phyloP scores from a whole-genome alignment of 805 yeast genomes.

The Pichia membranifaciens region DNA sequence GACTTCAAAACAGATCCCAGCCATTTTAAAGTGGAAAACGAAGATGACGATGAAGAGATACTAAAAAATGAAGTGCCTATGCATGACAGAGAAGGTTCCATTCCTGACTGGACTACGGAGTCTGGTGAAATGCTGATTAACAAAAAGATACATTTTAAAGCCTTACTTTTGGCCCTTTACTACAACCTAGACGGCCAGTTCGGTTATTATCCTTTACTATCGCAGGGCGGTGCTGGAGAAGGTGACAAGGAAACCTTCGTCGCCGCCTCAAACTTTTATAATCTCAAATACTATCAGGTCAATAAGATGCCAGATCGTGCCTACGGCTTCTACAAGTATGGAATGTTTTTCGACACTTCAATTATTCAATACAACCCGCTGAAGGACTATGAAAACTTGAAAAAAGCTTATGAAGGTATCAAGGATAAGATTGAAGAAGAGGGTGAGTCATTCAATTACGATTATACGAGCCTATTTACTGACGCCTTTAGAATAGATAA shows the following conservation, averaged over 20 bases:
- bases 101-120: constrained; percentile 58
- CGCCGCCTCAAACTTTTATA: constrained; percentile 52
- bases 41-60: constrained; percentile 17
- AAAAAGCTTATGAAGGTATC: constrained; percentile 3
- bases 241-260: constrained; percentile 74
- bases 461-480: constrained; percentile 15
- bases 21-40: constrained; percentile 14
- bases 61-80: constrained; percentile 30
- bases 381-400: constrained; percentile 16
- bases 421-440: constrained; percentile 11
- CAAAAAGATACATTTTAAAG: constrained; percentile 50
- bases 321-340: constrained; percentile 25
- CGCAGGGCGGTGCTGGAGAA: constrained; percentile 66
- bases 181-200: constrained; percentile 63
- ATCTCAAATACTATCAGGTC: constrained; percentile 44
- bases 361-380: constrained; percentile 30
- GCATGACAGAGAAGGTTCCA: constrained; percentile 55
- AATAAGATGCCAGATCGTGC: constrained; percentile 29
- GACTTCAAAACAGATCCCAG: constrained; percentile 21
- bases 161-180: constrained; percentile 56
- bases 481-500: constrained; percentile 16
- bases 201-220: constrained; percentile 51
- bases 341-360: constrained; percentile 18
- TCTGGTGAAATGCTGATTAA: constrained; percentile 61
- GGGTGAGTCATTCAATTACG: constrained; percentile 11